Evolutionary conservation across 2,329 filamentous ascomycete genomes (phyloP).

Genomic region (Penicillium sp.): DNA sequence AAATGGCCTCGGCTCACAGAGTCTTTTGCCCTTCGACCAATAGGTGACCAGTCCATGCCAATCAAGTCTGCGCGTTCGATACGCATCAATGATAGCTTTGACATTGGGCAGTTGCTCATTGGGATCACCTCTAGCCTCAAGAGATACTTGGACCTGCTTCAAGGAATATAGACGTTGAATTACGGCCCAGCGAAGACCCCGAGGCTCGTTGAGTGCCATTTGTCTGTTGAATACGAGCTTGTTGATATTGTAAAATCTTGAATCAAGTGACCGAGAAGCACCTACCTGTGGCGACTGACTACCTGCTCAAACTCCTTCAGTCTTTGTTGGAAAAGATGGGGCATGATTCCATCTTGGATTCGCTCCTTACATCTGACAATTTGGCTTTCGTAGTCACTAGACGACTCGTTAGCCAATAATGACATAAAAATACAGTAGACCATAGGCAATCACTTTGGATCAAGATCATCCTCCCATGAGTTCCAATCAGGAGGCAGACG

Average conservation of each 20-base stretch:
- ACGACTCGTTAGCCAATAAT: no score
- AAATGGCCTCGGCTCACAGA: not conserved
- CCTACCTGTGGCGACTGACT: not conserved
- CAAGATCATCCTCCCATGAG: no score
- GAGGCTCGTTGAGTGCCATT: no score
- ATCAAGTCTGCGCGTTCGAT: not conserved
- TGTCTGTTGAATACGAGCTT: not conserved
- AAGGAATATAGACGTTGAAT: no score
- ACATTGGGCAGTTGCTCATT: not conserved
- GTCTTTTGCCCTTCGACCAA: not conserved
- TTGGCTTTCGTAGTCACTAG: no score
- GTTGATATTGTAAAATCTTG: not conserved
- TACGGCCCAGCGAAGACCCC: no score
- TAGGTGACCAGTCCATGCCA: not conserved
- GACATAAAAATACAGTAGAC: no score
- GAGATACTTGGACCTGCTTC: not conserved
- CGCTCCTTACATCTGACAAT: no score
- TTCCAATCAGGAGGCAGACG: no score
- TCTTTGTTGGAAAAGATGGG: not conserved
- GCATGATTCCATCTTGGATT: no score
- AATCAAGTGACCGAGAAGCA: not conserved
- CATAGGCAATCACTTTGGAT: no score
- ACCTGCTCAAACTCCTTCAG: not conserved
- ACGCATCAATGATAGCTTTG: not conserved
- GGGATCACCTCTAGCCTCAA: not conserved